Percentiles rank a stretch among this genome's conserved stretches.
Conservation (phyloP, 2,329 filamentous ascomycete genomes). For the Colletotrichum truncatum region DNA sequence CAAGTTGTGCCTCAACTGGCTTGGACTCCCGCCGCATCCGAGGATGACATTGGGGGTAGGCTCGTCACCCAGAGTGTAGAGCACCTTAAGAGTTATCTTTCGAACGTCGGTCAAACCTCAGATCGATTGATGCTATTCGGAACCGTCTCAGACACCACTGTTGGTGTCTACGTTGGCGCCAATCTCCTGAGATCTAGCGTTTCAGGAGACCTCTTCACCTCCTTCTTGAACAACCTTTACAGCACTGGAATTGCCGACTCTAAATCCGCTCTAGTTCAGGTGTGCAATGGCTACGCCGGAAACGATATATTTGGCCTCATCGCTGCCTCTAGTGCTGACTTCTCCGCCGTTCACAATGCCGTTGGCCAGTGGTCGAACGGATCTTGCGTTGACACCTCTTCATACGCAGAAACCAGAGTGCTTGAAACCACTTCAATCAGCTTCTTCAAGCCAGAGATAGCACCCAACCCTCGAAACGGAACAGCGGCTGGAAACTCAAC, state of each 20-base stretch:
- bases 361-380: conserved; percentile 34
- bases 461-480: not conserved
- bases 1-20: not conserved
- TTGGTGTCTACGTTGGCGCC: conserved; percentile 35
- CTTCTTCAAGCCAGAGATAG: conserved; percentile 20
- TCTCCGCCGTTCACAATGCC: conserved; percentile 37
- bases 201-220: conserved; percentile 6
- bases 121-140: conserved; percentile 20
- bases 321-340: conserved; percentile 35
- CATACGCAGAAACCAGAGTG: not conserved
- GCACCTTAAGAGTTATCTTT: conserved; percentile 10
- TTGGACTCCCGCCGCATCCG: conserved; percentile 17
- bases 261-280: conserved; percentile 36
- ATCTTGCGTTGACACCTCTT: conserved; percentile 8
- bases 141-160: conserved; percentile 7
- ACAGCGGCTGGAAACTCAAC: not conserved
- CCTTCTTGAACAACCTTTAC: not conserved
- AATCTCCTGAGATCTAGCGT: conserved; percentile 28
- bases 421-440: not conserved
- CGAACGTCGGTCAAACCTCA: not conserved
- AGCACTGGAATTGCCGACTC: conserved; percentile 8
- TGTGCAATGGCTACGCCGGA: conserved; percentile 38
- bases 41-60: conserved; percentile 3
- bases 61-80: conserved; percentile 9
- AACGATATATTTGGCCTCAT: conserved; percentile 42